phyloP scores from a whole-genome alignment of 1,139 yeast genomes.

The Candida tropicalis region DNA sequence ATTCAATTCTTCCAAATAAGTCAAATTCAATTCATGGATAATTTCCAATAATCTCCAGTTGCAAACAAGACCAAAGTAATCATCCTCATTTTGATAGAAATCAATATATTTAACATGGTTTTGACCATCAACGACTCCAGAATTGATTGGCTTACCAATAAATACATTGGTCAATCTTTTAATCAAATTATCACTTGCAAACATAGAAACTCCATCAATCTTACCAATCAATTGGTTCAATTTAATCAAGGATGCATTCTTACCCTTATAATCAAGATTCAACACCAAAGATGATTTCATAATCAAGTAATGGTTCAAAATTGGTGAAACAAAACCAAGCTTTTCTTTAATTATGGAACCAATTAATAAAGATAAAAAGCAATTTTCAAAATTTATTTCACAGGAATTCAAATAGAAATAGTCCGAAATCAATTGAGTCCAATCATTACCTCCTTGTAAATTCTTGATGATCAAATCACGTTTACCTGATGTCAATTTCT shows the following conservation, averaged over 20 bases:
- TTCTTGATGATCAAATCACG: slow-evolving; percentile 23
- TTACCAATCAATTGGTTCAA: slow-evolving; percentile 32
- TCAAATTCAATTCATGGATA: slow-evolving; percentile 33
- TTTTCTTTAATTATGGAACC: slow-evolving; percentile 30
- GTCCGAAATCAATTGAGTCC: slow-evolving; percentile 25
- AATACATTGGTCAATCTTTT: slow-evolving; percentile 33
- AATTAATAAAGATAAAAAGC: slow-evolving; percentile 35
- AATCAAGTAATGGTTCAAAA: slow-evolving; percentile 29
- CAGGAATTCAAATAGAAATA: slow-evolving; percentile 34
- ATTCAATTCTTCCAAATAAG: slow-evolving; percentile 27
- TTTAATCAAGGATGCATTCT: slow-evolving; percentile 23
- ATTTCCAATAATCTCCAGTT: slow-evolving; percentile 45
- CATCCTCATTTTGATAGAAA: slow-evolving; percentile 23
- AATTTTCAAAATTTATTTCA: slow-evolving; percentile 41
- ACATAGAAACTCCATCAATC: slow-evolving; percentile 37
- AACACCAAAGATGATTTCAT: slow-evolving; percentile 30
- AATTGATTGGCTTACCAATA: slow-evolving; percentile 24
- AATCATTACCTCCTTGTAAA: slow-evolving; percentile 27
- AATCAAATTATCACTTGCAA: slow-evolving; percentile 31
- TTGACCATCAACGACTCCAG: slow-evolving; percentile 28
- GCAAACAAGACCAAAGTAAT: slow-evolving; percentile 31
- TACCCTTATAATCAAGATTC: slow-evolving; percentile 37
- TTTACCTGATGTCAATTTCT: slow-evolving; percentile 20
- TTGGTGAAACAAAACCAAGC: slow-evolving; percentile 23
- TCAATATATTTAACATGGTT: slow-evolving; percentile 38